Conservation (phyloP, 192 early-diverging fungal genomes). For the Paraglomus brasilianum region DNA sequence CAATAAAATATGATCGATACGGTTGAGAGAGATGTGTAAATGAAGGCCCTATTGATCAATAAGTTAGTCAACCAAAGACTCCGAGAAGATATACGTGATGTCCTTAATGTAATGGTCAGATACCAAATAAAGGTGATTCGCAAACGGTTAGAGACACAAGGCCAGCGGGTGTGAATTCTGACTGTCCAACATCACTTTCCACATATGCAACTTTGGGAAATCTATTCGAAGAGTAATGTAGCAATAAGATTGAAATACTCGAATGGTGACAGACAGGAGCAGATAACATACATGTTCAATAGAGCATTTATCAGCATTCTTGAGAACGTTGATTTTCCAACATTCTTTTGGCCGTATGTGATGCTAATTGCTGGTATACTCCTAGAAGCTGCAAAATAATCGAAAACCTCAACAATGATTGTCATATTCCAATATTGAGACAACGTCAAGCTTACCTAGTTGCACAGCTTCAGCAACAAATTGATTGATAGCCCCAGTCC, state of each 20-base stretch:
- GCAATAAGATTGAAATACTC: background rate
- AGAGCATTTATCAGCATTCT: conserved; percentile 75
- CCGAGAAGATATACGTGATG: background rate
- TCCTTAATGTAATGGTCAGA: background rate
- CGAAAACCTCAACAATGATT: conserved; percentile 23
- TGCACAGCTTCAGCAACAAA: conserved; percentile 8
- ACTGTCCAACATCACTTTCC: conserved; percentile 92
- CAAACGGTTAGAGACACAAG: conserved; percentile 78
- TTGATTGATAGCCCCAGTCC: conserved; percentile 34
- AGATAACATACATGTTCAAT: conserved; percentile 60
- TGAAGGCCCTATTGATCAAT: conserved; percentile 58
- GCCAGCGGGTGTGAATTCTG: conserved; percentile 83
- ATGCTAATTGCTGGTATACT: conserved; percentile 52
- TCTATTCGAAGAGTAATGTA: conserved; percentile 35
- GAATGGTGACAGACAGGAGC: background rate
- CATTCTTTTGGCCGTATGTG: conserved; percentile 75
- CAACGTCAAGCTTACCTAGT: conserved; percentile 9
- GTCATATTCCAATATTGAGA: conserved; percentile 32
- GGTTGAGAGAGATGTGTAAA: conserved; percentile 74
- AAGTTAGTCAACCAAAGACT: too few species aligned
- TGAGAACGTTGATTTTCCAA: conserved; percentile 91
- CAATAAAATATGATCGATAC: conserved; percentile 71
- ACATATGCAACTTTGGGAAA: conserved; percentile 75
- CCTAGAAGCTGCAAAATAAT: conserved; percentile 28
- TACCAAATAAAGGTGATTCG: conserved; percentile 58